These are phyloP conservation scores for Termitomyces sp. DNA, from an alignment of 768 basidiomycete genomes.

Conservation along the genomic window DNA sequence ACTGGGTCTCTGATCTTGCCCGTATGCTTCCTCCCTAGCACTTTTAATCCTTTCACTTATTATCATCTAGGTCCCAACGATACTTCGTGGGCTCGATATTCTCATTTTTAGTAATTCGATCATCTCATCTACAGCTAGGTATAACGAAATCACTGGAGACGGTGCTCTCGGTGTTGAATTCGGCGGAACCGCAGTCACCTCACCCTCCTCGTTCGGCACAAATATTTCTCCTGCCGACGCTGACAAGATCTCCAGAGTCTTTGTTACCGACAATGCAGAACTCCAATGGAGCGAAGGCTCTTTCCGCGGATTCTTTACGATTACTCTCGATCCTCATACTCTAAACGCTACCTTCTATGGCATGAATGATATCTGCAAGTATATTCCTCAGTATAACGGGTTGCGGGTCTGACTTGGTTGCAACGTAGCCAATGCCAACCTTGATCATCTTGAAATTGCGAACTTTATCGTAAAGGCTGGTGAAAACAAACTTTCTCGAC, in stretches of 20 bases:
- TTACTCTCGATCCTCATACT: not conserved
- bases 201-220: not conserved
- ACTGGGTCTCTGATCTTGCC: not conserved
- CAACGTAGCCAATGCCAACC: not conserved
- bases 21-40: not conserved
- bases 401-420: not conserved
- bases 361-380: not conserved
- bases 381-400: too few species aligned
- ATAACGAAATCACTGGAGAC: not conserved
- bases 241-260: not conserved
- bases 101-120: too few species aligned
- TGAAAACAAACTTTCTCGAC: slow-evolving; percentile 8
- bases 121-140: not conserved
- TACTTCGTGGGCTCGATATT: not conserved
- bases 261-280: not conserved
- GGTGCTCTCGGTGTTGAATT: not conserved
- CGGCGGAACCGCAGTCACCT: not conserved
- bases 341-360: not conserved
- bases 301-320: not conserved
- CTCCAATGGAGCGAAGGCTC: not conserved
- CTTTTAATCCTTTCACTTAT: not conserved
- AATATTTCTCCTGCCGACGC: not conserved
- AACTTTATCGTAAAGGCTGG: slow-evolving; percentile 8
- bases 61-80: not conserved
- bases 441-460: slow-evolving; percentile 1